Conservation (phyloP, 768 basidiomycete species). For the Daedaleopsis sinensis region DNA sequence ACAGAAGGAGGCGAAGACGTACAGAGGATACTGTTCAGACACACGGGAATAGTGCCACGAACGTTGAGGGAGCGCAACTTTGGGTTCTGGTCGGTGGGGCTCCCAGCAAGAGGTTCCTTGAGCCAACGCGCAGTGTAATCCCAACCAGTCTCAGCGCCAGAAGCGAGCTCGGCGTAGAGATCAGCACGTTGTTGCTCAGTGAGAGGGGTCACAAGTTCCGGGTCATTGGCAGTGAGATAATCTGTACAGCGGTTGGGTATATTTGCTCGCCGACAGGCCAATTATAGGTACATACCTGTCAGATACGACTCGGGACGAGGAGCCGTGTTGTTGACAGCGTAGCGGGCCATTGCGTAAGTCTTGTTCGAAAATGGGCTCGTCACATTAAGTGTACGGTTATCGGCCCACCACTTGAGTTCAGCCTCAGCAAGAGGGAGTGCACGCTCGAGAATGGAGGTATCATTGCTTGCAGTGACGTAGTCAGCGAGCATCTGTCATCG, state of each 20-base stretch:
- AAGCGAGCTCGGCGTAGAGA: conserved; percentile 87
- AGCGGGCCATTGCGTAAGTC: conserved; percentile 69
- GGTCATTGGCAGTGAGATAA: conserved; percentile 76
- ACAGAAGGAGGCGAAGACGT: conserved; percentile 36
- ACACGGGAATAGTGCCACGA: conserved; percentile 67
- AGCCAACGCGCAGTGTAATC: conserved; percentile 47
- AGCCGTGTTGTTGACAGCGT: conserved; percentile 79
- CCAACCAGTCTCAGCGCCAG: conserved; percentile 82
- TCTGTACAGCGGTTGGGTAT: conserved; percentile 44
- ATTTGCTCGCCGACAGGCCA: not conserved
- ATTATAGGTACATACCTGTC: conserved; percentile 46
- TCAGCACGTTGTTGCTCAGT: conserved; percentile 60
- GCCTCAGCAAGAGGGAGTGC: conserved; percentile 86
- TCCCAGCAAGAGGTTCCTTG: conserved; percentile 42
- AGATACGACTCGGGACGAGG: conserved; percentile 88
- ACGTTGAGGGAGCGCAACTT: conserved; percentile 75
- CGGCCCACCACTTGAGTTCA: conserved; percentile 84
- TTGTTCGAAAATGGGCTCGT: conserved; percentile 70
- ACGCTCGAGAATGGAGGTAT: conserved; percentile 72
- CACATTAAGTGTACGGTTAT: conserved; percentile 69
- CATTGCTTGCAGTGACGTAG: conserved; percentile 75
- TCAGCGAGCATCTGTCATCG: conserved; percentile 75
- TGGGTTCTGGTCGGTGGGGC: conserved; percentile 46
- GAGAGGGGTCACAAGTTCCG: conserved; percentile 53
- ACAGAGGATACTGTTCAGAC: conserved; percentile 88